A percentile compares a stretch with the other conserved stretches of the same genome.
These are phyloP conservation scores for Phytophthora citricola DNA, from an alignment of 352 stramenopile species.

Conservation along the genomic window DNA sequence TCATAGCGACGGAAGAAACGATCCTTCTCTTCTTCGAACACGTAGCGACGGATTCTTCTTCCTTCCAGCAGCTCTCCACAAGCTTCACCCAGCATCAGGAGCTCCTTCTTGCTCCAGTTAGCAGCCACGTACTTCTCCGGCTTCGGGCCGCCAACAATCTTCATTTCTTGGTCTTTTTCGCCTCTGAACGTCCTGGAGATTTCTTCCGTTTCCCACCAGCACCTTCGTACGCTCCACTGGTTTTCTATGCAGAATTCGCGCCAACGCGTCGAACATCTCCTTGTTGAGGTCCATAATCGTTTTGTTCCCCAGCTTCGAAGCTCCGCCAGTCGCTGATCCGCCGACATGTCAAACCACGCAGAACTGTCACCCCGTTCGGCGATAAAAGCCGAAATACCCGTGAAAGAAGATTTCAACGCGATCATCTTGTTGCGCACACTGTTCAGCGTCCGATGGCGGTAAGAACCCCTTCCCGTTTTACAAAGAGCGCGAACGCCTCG, in stretches of 20 bases:
- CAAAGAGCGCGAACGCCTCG: conserved; percentile 36
- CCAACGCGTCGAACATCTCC: conserved; percentile 39
- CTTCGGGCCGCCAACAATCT: conserved; percentile 22
- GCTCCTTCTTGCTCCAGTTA: conserved; percentile 44
- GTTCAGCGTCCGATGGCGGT: conserved; percentile 31
- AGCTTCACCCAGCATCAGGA: conserved; percentile 41
- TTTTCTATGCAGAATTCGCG: conserved; percentile 29
- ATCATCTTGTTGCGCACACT: conserved; percentile 56
- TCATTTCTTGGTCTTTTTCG: conserved; percentile 25
- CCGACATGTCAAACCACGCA: conserved; percentile 40
- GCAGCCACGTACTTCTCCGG: conserved; percentile 32
- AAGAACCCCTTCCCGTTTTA: conserved; percentile 26
- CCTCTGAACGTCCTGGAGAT: neutral
- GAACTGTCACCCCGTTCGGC: conserved; percentile 22
- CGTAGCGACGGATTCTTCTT: conserved; percentile 40
- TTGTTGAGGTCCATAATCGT: conserved; percentile 41
- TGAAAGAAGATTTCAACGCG: conserved; percentile 42
- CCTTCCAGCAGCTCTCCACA: conserved; percentile 46
- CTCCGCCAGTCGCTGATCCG: conserved; percentile 30
- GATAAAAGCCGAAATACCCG: conserved; percentile 37
- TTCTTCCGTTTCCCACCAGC: conserved; percentile 13
- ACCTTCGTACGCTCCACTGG: conserved; percentile 10
- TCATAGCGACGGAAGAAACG: conserved; percentile 44
- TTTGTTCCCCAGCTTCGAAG: conserved; percentile 41
- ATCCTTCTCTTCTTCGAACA: conserved; percentile 54